phyloP scores from a whole-genome alignment of 345 rosid genomes.

The Kandelia obovata region DNA sequence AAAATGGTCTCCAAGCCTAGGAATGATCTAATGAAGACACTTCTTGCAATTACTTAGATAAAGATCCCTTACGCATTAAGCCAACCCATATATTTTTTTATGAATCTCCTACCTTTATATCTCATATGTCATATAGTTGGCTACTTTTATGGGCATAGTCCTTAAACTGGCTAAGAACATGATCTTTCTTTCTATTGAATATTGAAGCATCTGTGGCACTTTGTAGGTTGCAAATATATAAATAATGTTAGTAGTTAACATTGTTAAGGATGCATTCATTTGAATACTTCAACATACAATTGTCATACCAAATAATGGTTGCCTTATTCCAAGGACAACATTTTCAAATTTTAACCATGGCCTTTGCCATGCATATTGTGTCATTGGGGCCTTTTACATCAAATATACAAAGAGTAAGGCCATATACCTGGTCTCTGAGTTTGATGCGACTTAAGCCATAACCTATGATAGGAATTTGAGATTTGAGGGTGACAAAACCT shows the following conservation, averaged over 20 bases:
- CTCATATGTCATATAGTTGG: neutral
- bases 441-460: constrained; percentile 22
- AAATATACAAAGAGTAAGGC: constrained; percentile 38
- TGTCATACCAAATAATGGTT: constrained; percentile 45
- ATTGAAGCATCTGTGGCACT: neutral
- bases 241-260: constrained; percentile 28
- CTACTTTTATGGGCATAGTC: neutral
- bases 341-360: constrained; percentile 25
- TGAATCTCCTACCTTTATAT: neutral
- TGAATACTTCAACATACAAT: constrained; percentile 38
- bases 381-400: constrained; percentile 30
- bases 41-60: neutral
- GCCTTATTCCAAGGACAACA: constrained; percentile 35
- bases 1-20: constrained; percentile 3
- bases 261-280: constrained; percentile 34
- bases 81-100: constrained; percentile 3
- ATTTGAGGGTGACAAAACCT: constrained; percentile 20
- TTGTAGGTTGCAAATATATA: neutral
- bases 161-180: neutral
- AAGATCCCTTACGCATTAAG: constrained; percentile 11
- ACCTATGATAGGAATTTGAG: constrained; percentile 23
- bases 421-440: constrained; percentile 20
- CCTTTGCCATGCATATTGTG: constrained; percentile 30
- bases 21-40: neutral
- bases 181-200: neutral